A percentile compares a stretch with the other conserved stretches of the same genome.
These are phyloP conservation scores for Parietaria judaica DNA, from an alignment of 306 rosid genomes.

Conservation along the genomic window DNA sequence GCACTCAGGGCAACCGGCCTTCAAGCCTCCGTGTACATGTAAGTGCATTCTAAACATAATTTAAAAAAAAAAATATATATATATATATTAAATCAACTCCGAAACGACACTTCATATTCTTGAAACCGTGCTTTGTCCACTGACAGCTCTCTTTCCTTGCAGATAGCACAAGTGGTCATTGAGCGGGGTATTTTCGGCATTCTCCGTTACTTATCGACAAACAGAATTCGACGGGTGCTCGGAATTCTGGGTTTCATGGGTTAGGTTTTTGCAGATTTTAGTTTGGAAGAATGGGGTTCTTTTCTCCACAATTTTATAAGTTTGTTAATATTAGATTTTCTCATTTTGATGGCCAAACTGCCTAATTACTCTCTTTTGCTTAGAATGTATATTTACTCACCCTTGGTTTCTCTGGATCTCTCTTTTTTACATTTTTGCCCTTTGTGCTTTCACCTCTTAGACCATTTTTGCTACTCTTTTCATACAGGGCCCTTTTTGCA, in stretches of 20 bases:
- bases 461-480: too few species aligned
- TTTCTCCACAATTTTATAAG: slow-evolving; percentile 11
- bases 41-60: slow-evolving; percentile 10
- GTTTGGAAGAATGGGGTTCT: neutral
- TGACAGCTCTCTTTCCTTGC: neutral
- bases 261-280: neutral
- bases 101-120: too few species aligned
- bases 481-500: too few species aligned
- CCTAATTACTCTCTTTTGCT: neutral
- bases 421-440: too few species aligned
- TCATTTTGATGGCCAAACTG: slow-evolving; percentile 5
- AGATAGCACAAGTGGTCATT: slow-evolving; percentile 1
- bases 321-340: slow-evolving; percentile 12
- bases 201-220: neutral
- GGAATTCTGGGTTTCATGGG: neutral
- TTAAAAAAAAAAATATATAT: too few species aligned
- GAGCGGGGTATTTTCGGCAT: slow-evolving; percentile 4
- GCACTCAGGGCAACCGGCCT: slow-evolving; percentile 26
- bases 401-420: too few species aligned
- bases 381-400: slow-evolving; percentile 3
- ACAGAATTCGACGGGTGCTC: neutral
- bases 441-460: too few species aligned
- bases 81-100: too few species aligned
- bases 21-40: slow-evolving; percentile 49
- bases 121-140: too few species aligned